Base-by-base conservation (phyloP, 306 rosid genomes). In the Vicia faba region DNA sequence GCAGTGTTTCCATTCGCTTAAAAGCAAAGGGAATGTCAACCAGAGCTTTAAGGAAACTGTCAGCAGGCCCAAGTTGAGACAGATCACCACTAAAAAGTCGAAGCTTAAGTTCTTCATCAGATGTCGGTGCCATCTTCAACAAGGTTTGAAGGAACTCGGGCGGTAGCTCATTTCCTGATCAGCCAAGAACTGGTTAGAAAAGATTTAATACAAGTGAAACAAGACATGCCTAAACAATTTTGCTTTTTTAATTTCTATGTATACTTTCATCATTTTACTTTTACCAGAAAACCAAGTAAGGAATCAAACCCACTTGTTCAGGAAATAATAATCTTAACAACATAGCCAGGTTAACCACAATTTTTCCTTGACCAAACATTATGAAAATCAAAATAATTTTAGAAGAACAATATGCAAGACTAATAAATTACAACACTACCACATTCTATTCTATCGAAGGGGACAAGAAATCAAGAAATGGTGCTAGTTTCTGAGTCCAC, bases 61-160 rank as follows among this genome's bases (percentile, higher is more conserved):
- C 99, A 49, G 99, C 99, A 41, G 93, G 91, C 41, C 92, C 88
- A 57, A 95, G 99, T 70, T 69, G 92, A 79, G 97, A 74, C 72
- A 81, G 71, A 58, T 81, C 85, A 76, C 96, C 99, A 76, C 3
- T 66, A 64, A 83, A 95, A 43, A 82, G 79, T 81, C 92, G 84
- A 57, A 95, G 99, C 83, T 88, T 95, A 67, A 86, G 91, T 77
- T 95, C 97, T 82, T 95, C 99, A 3, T 95, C 99, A 12, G 84
- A 44, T 19, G 99, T 90, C 14, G 99, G 99, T 59, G 92, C 84
- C 97, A 95, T 95, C 88, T 85, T 90, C 82, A 95, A 84, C 82
- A 95, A 72, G 71, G 87, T 88, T 67, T 90, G 87, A 65, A 95
- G 65, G 59, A 95, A 81, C 55, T 95, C 99, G 0, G 83, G 8